Percentiles rank a stretch among this genome's conserved stretches.
These are phyloP conservation scores for Blastocystis sp. DNA, from an alignment of 352 stramenopile genomes.

Conservation along the genomic window DNA sequence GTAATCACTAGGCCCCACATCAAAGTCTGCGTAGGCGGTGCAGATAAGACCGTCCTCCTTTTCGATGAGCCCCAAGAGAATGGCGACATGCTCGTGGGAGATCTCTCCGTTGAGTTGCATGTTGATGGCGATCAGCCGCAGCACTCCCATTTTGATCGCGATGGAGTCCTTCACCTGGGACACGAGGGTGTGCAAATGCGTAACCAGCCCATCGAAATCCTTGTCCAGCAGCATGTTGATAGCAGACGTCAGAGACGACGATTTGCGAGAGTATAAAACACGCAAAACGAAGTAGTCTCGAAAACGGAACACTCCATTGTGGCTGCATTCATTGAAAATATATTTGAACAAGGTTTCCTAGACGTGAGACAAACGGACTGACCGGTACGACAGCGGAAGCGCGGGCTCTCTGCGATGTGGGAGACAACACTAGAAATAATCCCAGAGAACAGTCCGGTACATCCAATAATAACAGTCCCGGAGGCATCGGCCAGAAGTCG, in stretches of 20 bases:
- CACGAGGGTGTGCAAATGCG: constrained; percentile 36
- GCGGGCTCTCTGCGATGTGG: not conserved
- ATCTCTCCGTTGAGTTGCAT: constrained; percentile 55
- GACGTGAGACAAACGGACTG: not conserved
- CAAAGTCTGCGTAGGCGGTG: constrained; percentile 32
- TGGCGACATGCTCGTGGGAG: constrained; percentile 1
- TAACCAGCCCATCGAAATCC: constrained; percentile 9
- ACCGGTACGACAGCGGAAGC: constrained; percentile 3
- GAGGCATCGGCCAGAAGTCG: not conserved
- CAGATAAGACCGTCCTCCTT: constrained; percentile 49
- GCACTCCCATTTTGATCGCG: constrained; percentile 50
- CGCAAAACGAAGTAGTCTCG: constrained; percentile 43
- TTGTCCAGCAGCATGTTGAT: constrained; percentile 47
- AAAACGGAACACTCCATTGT: constrained; percentile 1
- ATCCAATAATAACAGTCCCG: constrained; percentile 6
- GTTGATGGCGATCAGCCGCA: constrained; percentile 30
- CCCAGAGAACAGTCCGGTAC: not conserved
- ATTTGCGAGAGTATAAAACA: constrained; percentile 41
- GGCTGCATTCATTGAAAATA: constrained; percentile 38
- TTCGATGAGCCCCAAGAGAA: constrained; percentile 26
- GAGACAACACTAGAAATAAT: constrained; percentile 21
- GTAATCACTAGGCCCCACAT: not conserved
- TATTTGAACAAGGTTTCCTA: constrained; percentile 52
- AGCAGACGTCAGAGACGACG: not conserved
- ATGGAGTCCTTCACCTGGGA: constrained; percentile 28